A percentile compares a stretch with the other conserved stretches of the same genome.
These are phyloP conservation scores for Hordeum vulgare DNA, from an alignment of 176 grass and related monocot species.

Conservation along the genomic window DNA sequence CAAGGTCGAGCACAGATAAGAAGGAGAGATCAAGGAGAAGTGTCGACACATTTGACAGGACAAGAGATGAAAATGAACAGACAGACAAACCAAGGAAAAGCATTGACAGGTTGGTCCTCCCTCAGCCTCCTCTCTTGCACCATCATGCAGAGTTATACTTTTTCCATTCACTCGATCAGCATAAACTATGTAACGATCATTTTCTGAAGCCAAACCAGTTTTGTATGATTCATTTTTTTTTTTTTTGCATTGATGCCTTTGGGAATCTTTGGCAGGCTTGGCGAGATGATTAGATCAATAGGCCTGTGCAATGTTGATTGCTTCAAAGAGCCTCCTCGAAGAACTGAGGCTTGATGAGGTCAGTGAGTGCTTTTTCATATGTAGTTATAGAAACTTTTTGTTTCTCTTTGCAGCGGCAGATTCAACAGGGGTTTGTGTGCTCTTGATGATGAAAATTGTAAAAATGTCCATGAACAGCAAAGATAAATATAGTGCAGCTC, in stretches of 20 bases:
- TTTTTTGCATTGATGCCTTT: neutral
- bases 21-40: conserved; percentile 70
- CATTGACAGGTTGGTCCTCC: conserved; percentile 58
- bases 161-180: neutral
- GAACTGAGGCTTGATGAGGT: conserved; percentile 18
- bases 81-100: conserved; percentile 88
- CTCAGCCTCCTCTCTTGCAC: conserved; percentile 1
- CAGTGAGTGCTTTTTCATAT: neutral
- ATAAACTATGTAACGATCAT: neutral
- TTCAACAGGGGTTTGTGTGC: neutral
- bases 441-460: conserved; percentile 4
- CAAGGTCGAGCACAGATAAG: conserved; percentile 36
- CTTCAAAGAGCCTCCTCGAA: conserved; percentile 67
- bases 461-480: conserved; percentile 9
- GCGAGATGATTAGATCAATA: conserved; percentile 78
- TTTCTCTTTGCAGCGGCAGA: neutral
- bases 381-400: neutral
- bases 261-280: conserved; percentile 49
- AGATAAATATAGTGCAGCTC: conserved; percentile 22
- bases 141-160: neutral
- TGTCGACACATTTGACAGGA: conserved; percentile 40
- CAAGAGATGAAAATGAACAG: conserved; percentile 35
- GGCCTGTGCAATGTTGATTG: conserved; percentile 78
- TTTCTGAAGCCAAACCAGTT: neutral
- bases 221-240: neutral